Conservation (phyloP, 441 rosid species). For the Aleurites moluccanus region DNA sequence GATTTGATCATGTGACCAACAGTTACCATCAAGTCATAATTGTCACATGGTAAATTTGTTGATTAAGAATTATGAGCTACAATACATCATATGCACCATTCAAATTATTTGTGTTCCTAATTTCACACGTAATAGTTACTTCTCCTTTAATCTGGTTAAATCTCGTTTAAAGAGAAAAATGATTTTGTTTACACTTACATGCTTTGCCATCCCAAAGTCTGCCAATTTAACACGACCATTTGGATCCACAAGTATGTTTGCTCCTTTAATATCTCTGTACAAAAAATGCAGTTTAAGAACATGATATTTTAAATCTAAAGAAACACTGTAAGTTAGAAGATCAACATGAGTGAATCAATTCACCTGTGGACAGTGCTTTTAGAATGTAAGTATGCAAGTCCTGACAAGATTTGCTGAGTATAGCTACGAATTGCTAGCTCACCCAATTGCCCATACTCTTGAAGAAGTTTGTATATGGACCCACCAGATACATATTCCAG, state of each 20-base stretch:
- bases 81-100: constrained; percentile 3
- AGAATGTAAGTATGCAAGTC: constrained; percentile 85
- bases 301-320: neutral
- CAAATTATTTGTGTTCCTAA: constrained; percentile 5
- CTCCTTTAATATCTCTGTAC: constrained; percentile 97
- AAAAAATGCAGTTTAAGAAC: constrained; percentile 8
- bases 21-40: too few relatives aligned
- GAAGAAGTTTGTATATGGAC: constrained; percentile 94
- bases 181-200: constrained; percentile 49
- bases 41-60: neutral
- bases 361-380: constrained; percentile 92
- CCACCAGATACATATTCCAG: constrained; percentile 98
- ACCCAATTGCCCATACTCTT: constrained; percentile 87
- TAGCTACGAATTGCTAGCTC: constrained; percentile 92
- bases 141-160: constrained; percentile 7
- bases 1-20: too few relatives aligned
- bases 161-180: constrained; percentile 13
- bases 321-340: neutral
- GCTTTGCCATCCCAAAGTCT: constrained; percentile 99
- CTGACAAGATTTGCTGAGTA: constrained; percentile 94
- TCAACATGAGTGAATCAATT: constrained; percentile 32
- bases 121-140: constrained; percentile 11
- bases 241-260: constrained; percentile 95
- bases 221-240: constrained; percentile 94
- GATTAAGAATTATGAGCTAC: neutral